A percentile compares a stretch with the other conserved stretches of the same genome.
Evolutionary conservation across 495 filamentous ascomycete species (phyloP).

Genomic region (Penicillium samsonianum): DNA sequence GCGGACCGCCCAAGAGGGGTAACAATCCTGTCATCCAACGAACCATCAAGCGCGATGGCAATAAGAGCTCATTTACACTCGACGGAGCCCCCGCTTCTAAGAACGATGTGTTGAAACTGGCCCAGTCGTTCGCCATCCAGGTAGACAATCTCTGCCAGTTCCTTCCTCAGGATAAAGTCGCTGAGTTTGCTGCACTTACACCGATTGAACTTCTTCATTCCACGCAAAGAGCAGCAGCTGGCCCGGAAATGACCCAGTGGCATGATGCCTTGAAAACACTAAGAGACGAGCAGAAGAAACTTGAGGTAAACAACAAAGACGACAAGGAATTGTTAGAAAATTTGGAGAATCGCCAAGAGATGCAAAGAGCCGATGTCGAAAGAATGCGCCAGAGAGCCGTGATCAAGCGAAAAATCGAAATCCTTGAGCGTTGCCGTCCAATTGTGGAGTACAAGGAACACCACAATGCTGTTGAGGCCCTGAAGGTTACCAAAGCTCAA

Average conservation of each 20-base stretch:
- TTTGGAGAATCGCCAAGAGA: conserved; percentile 72
- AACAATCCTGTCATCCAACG: conserved; percentile 73
- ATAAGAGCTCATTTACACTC: conserved; percentile 71
- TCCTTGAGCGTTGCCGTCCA: conserved; percentile 65
- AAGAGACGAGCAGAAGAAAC: conserved; percentile 65
- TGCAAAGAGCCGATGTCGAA: conserved; percentile 79
- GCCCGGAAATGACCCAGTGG: conserved; percentile 74
- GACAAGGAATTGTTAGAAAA: conserved; percentile 63
- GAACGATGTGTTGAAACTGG: conserved; percentile 63
- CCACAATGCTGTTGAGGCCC: conserved; percentile 31
- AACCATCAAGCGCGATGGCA: conserved; percentile 77
- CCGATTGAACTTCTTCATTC: conserved; percentile 82
- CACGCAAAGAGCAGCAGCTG: conserved; percentile 84
- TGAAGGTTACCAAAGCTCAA: conserved; percentile 49
- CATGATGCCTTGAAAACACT: conserved; percentile 72
- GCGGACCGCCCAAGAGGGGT: conserved; percentile 49
- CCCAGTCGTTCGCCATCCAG: conserved; percentile 75
- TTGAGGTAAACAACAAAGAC: conserved; percentile 57
- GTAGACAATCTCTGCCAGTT: conserved; percentile 99
- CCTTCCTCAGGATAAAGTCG: conserved; percentile 93
- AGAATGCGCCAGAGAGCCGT: conserved; percentile 72
- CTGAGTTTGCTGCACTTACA: conserved; percentile 84
- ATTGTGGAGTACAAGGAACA: conserved; percentile 61
- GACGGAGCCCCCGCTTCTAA: conserved; percentile 60
- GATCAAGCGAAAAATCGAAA: conserved; percentile 63